phyloP scores from a whole-genome alignment of 2,329 filamentous ascomycete genomes.

The Epichloe brachyelytri region DNA sequence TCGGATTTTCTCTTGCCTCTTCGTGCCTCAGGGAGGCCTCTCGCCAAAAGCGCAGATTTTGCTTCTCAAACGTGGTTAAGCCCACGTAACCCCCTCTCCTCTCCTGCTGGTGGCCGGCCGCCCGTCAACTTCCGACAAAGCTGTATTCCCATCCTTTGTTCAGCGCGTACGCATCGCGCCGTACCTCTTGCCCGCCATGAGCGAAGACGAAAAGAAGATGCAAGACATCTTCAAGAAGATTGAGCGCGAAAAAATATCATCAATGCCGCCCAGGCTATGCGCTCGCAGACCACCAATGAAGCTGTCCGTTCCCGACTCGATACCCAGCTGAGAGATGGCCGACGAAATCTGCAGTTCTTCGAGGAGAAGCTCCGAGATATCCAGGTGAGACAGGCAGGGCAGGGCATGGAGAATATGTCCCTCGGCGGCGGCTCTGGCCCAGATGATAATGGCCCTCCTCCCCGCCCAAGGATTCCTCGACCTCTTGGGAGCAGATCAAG shows the following conservation, averaged over 20 bases:
- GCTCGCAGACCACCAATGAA: constrained; percentile 89
- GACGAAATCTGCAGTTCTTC: constrained; percentile 88
- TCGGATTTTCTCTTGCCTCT: not conserved
- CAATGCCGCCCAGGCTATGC: constrained; percentile 87
- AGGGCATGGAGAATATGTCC: constrained; percentile 54
- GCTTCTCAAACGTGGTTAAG: not conserved
- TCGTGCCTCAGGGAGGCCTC: not conserved
- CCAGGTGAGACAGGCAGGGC: constrained; percentile 64
- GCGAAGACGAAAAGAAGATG: constrained; percentile 50
- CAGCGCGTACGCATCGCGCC: constrained; percentile 27
- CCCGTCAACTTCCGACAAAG: not conserved
- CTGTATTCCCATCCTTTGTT: constrained; percentile 12
- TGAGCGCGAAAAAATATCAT: constrained; percentile 93
- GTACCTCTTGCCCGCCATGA: constrained; percentile 36
- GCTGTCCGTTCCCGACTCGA: constrained; percentile 82
- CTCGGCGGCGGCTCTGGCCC: constrained; percentile 30
- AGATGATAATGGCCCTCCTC: constrained; percentile 33
- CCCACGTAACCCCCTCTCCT: not conserved
- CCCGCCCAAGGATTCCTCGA: constrained; percentile 57
- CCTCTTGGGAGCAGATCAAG: constrained; percentile 34
- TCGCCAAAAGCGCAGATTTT: not conserved
- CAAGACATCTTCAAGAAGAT: constrained; percentile 92
- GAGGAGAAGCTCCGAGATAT: constrained; percentile 85
- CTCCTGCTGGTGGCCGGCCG: not conserved
- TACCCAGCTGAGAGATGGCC: constrained; percentile 84